These are phyloP conservation scores for Rhodotorula sp. DNA, from an alignment of 1,284 basidiomycete genomes.

Conservation along the genomic window DNA sequence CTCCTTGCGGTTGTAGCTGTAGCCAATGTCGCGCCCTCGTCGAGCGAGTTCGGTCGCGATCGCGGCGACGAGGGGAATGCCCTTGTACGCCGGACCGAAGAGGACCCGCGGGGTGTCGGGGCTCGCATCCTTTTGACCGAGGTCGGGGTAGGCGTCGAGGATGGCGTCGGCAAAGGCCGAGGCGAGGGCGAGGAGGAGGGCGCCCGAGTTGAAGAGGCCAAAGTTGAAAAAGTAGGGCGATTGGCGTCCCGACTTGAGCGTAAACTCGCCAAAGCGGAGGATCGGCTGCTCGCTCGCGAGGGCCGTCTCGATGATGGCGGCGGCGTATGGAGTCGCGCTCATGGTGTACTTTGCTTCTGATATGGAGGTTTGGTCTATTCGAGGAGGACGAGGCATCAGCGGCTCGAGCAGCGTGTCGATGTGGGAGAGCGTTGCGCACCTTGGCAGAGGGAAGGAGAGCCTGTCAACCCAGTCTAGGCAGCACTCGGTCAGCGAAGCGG, in stretches of 20 bases:
- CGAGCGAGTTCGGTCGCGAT: constrained; percentile 69
- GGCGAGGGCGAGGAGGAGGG: constrained; percentile 74
- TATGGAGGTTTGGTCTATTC: background rate
- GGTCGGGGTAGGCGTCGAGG: constrained; percentile 52
- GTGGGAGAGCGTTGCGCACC: too few relatives aligned
- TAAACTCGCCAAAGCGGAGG: constrained; percentile 85
- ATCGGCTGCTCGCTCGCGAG: constrained; percentile 45
- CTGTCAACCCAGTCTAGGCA: too few relatives aligned
- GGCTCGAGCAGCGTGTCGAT: too few relatives aligned
- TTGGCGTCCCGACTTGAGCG: constrained; percentile 85
- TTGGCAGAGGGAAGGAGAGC: too few relatives aligned
- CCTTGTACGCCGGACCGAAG: constrained; percentile 98
- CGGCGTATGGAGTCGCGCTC: constrained; percentile 26
- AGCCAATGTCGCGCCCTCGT: constrained; percentile 67
- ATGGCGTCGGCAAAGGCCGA: constrained; percentile 78
- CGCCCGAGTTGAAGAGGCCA: constrained; percentile 78
- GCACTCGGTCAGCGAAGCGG: too few relatives aligned
- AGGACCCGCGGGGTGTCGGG: constrained; percentile 73
- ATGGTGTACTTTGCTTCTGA: background rate
- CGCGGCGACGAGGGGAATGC: constrained; percentile 87
- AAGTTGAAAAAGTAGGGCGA: constrained; percentile 99
- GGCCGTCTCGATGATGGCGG: constrained; percentile 38
- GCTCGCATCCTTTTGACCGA: constrained; percentile 34
- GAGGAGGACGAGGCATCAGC: background rate
- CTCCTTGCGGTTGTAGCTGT: constrained; percentile 93